A percentile compares a stretch with the other conserved stretches of the same genome.
Evolutionary conservation across 176 grass and related monocot species (phyloP).

Genomic region (Carex kokanica): DNA sequence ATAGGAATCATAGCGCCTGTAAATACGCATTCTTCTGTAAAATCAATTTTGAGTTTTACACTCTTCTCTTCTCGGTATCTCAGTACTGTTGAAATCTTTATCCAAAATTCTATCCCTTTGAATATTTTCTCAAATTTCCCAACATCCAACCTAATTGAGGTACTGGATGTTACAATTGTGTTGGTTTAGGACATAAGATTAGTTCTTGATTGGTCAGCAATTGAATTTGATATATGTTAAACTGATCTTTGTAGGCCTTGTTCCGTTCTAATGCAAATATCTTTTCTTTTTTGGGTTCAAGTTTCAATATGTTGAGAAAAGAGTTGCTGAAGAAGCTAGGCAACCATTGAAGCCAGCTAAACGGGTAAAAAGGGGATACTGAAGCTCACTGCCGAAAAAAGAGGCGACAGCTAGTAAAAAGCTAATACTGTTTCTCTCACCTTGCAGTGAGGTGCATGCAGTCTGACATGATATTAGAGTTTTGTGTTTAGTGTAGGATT

Average conservation of each 20-base stretch:
- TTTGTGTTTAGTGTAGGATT: background rate
- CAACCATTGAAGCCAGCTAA: constrained; percentile 40
- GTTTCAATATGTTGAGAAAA: constrained; percentile 49
- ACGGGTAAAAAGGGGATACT: constrained; percentile 53
- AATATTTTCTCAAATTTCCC: too few species aligned
- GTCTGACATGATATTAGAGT: background rate
- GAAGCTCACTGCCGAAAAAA: background rate
- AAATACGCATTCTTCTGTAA: too few species aligned
- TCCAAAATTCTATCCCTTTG: too few species aligned
- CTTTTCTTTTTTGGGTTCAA: constrained; percentile 12
- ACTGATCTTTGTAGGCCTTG: background rate
- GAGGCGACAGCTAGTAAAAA: background rate
- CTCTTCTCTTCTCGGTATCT: too few species aligned
- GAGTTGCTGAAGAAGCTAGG: constrained; percentile 41
- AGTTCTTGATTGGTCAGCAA: background rate
- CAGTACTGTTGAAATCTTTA: too few species aligned
- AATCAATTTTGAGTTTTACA: too few species aligned
- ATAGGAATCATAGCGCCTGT: too few species aligned
- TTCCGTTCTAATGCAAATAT: background rate
- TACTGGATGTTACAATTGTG: background rate
- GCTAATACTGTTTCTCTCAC: background rate
- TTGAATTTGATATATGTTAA: background rate
- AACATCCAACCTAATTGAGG: too few species aligned
- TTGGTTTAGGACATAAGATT: background rate
- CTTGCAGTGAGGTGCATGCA: constrained; percentile 1